A percentile compares a stretch with the other conserved stretches of the same genome.
phyloP scores from a whole-genome alignment of 2,329 filamentous ascomycete genomes.

The Hypoxylon sp. region DNA sequence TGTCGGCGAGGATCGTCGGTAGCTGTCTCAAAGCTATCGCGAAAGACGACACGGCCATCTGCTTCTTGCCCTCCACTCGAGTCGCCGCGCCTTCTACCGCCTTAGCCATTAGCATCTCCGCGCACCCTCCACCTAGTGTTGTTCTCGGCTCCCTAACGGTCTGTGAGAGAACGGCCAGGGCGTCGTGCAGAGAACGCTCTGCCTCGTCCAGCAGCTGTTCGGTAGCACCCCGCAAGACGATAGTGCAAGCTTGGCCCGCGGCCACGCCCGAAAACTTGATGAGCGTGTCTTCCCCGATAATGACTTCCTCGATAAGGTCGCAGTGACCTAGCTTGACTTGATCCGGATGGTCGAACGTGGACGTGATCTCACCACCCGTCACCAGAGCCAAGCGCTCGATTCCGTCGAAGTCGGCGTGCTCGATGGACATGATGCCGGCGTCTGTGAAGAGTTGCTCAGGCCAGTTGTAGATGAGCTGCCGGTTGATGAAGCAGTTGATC shows the following conservation, averaged over 20 bases:
- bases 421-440: conserved; percentile 97
- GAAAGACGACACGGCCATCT: conserved; percentile 91
- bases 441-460: conserved; percentile 98
- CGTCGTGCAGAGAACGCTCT: conserved; percentile 95
- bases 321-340: conserved; percentile 96
- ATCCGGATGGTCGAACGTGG: conserved; percentile 97
- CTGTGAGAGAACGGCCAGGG: conserved; percentile 94
- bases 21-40: conserved; percentile 90
- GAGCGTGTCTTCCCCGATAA: conserved; percentile 96
- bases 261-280: conserved; percentile 98
- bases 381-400: conserved; percentile 95
- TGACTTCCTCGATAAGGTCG: conserved; percentile 96
- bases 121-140: conserved; percentile 93
- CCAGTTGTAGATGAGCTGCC: conserved; percentile 99
- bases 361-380: conserved; percentile 96
- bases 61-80: conserved; percentile 96
- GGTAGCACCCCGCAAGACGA: conserved; percentile 94
- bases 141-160: conserved; percentile 95
- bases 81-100: conserved; percentile 94
- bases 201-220: conserved; percentile 97
- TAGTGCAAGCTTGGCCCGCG: conserved; percentile 93
- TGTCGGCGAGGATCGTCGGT: conserved; percentile 96
- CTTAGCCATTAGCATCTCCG: conserved; percentile 99
- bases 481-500: conserved; percentile 99
- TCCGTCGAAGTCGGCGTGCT: conserved; percentile 98